These are phyloP conservation scores for Rhodocollybia butyracea DNA, from an alignment of 768 basidiomycete species.

Conservation along the genomic window DNA sequence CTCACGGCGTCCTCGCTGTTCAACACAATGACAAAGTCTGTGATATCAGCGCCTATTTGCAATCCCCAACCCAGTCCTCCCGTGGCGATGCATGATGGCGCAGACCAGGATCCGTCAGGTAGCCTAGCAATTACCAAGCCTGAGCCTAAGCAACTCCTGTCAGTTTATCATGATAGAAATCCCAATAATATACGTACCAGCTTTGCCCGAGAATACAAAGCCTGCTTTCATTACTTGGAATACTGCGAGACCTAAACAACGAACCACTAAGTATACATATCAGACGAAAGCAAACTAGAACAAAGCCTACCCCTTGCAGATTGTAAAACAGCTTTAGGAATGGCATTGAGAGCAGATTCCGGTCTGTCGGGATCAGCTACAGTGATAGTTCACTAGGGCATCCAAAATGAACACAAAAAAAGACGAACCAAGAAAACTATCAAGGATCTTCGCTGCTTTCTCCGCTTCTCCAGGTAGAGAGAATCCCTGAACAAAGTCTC, in stretches of 20 bases:
- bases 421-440: slow-evolving; percentile 79
- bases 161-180: not conserved
- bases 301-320: slow-evolving; percentile 70
- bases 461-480: slow-evolving; percentile 89
- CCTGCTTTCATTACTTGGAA: slow-evolving; percentile 94
- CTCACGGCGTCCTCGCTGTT: slow-evolving; percentile 95
- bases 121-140: slow-evolving; percentile 90
- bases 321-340: slow-evolving; percentile 90
- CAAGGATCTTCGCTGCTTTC: slow-evolving; percentile 90
- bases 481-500: slow-evolving; percentile 82
- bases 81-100: slow-evolving; percentile 95
- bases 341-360: slow-evolving; percentile 87
- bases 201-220: slow-evolving; percentile 81
- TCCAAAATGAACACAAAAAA: not conserved
- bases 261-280: not conserved
- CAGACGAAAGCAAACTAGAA: not conserved
- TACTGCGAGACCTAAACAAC: slow-evolving; percentile 74
- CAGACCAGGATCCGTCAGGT: slow-evolving; percentile 95
- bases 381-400: slow-evolving; percentile 4
- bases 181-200: too few species aligned
- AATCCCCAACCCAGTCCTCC: slow-evolving; percentile 94
- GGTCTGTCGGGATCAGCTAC: slow-evolving; percentile 85
- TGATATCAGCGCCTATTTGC: slow-evolving; percentile 94
- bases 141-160: slow-evolving; percentile 80
- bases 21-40: slow-evolving; percentile 94